phyloP scores from a whole-genome alignment of 495 filamentous ascomycete species.

The Daldinia bambusicola region DNA sequence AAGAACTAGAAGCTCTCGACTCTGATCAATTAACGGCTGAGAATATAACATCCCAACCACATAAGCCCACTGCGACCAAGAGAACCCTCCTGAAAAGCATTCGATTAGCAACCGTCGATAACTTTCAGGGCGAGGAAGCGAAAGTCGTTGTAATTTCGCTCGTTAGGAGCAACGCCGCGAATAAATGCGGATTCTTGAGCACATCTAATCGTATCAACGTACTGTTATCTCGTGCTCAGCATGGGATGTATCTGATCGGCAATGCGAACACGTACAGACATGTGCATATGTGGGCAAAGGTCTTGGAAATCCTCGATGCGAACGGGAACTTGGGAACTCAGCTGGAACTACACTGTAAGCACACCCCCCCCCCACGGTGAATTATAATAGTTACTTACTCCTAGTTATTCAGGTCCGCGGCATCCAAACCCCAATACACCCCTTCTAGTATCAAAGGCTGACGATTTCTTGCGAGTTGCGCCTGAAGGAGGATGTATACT shows the following conservation, averaged over 20 bases:
- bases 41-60: conserved; percentile 35
- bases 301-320: conserved; percentile 64
- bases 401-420: conserved; percentile 53
- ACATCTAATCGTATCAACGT: conserved; percentile 86
- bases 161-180: conserved; percentile 74
- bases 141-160: conserved; percentile 85
- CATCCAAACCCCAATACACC: conserved; percentile 69
- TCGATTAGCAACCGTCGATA: conserved; percentile 83
- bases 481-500: conserved; percentile 79
- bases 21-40: conserved; percentile 43
- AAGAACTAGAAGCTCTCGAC: conserved; percentile 66
- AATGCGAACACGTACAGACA: conserved; percentile 67
- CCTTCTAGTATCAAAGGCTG: conserved; percentile 66
- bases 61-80: conserved; percentile 47
- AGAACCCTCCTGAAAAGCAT: conserved; percentile 68
- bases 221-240: conserved; percentile 73
- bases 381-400: conserved; percentile 8
- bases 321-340: conserved; percentile 62
- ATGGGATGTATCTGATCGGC: conserved; percentile 89
- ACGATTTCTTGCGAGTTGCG: conserved; percentile 68
- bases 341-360: conserved; percentile 67
- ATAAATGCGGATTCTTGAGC: conserved; percentile 76
- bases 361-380: neutral
- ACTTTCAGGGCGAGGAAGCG: conserved; percentile 86
- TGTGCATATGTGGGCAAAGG: conserved; percentile 76